A percentile compares a stretch with the other conserved stretches of the same genome.
These are phyloP conservation scores for Podospora pseudopauciseta DNA, from an alignment of 495 filamentous ascomycete genomes.

Conservation along the genomic window DNA sequence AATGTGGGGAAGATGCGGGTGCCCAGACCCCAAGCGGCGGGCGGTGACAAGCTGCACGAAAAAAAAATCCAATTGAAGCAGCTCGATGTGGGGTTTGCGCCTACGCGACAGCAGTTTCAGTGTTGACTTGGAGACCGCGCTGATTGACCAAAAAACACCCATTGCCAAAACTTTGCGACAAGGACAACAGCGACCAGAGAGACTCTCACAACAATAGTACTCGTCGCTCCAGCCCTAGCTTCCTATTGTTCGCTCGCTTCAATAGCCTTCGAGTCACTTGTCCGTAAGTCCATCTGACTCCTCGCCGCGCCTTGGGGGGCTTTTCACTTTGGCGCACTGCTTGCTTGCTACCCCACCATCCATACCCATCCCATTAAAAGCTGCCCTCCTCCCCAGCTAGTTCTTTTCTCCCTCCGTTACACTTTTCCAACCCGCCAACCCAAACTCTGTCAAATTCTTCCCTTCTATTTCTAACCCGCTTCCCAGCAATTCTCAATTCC, in stretches of 20 bases:
- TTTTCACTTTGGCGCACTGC: slow-evolving; percentile 8
- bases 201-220: neutral
- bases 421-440: neutral
- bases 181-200: neutral
- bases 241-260: neutral
- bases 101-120: neutral
- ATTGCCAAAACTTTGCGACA: neutral
- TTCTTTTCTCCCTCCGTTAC: slow-evolving; percentile 6
- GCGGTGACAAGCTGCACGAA: slow-evolving; percentile 22
- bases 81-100: slow-evolving; percentile 5
- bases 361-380: slow-evolving; percentile 14
- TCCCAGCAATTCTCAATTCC: neutral
- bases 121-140: slow-evolving; percentile 5
- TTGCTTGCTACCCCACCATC: slow-evolving; percentile 21
- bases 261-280: neutral
- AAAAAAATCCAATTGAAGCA: slow-evolving; percentile 12
- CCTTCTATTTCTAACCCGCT: neutral
- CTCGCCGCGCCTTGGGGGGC: slow-evolving; percentile 13
- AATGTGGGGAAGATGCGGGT: neutral
- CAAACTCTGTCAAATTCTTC: neutral
- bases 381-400: slow-evolving; percentile 8
- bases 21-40: slow-evolving; percentile 2
- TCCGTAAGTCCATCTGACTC: slow-evolving; percentile 9
- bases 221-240: neutral
- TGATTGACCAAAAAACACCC: neutral